Percentiles rank a stretch among this genome's conserved stretches.
Conservation (phyloP, 352 stramenopile genomes). For the Phytopythium chamaehyphon region DNA sequence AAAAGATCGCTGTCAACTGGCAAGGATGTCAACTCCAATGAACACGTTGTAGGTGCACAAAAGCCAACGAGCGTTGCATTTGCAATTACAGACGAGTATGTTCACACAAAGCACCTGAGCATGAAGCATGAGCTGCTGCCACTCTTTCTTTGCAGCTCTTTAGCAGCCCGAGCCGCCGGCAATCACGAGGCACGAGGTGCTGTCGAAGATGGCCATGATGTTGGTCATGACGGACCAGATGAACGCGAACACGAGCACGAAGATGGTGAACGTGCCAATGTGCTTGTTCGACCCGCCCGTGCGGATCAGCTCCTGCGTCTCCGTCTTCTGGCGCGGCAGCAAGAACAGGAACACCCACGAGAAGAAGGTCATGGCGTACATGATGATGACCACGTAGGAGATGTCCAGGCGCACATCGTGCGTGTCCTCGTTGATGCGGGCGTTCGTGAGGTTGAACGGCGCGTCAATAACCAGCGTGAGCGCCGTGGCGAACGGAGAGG, state of each 20-base stretch:
- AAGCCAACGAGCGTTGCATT: too few relatives aligned
- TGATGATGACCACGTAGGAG: slow-evolving; percentile 33
- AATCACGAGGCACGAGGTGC: slow-evolving; percentile 26
- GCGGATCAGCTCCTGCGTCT: slow-evolving; percentile 23
- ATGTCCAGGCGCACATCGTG: slow-evolving; percentile 28
- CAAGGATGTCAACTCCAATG: too few relatives aligned
- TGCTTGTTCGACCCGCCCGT: slow-evolving; percentile 22
- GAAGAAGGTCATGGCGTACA: slow-evolving; percentile 29
- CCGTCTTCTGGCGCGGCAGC: slow-evolving; percentile 34
- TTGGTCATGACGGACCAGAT: slow-evolving; percentile 8
- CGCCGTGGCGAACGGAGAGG: slow-evolving; percentile 20
- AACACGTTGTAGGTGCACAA: too few relatives aligned
- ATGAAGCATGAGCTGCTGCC: too few relatives aligned
- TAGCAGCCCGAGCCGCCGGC: slow-evolving; percentile 33
- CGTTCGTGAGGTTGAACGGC: slow-evolving; percentile 23
- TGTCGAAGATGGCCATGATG: slow-evolving; percentile 15
- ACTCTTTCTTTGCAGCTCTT: slow-evolving; percentile 2
- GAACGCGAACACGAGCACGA: slow-evolving; percentile 26
- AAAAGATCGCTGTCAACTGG: too few relatives aligned
- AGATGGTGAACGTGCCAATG: slow-evolving; percentile 23
- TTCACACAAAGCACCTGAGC: too few relatives aligned
- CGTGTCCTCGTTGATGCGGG: slow-evolving; percentile 25
- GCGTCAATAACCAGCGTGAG: slow-evolving; percentile 26
- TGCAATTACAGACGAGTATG: too few relatives aligned
- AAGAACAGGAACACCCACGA: slow-evolving; percentile 29